Conservation (phyloP, 352 stramenopile genomes). For the Phytophthora pistaciae region DNA sequence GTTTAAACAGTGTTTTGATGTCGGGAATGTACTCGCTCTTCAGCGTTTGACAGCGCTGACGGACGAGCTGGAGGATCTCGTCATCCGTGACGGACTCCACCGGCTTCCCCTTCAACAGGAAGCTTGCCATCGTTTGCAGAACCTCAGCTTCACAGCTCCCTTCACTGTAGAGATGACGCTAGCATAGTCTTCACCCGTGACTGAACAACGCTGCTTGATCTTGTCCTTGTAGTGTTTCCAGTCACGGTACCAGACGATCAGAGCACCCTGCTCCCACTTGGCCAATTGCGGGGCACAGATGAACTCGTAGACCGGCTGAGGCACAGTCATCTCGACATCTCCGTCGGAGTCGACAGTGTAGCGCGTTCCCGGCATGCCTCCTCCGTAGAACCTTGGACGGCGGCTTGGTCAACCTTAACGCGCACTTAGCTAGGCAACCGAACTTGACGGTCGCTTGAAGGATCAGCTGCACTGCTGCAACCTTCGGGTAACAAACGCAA, state of each 20-base stretch:
- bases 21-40: slow-evolving; percentile 29
- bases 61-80: slow-evolving; percentile 19
- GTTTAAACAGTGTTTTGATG: slow-evolving; percentile 20
- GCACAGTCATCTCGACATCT: slow-evolving; percentile 24
- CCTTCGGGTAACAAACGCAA: slow-evolving; percentile 13
- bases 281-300: slow-evolving; percentile 12
- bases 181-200: slow-evolving; percentile 22
- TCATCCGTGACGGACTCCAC: slow-evolving; percentile 16
- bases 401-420: slow-evolving; percentile 1
- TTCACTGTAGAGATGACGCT: slow-evolving; percentile 27
- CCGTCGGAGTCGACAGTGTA: slow-evolving; percentile 21
- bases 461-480: slow-evolving; percentile 9
- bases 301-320: slow-evolving; percentile 25
- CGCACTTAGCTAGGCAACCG: neutral
- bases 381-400: slow-evolving; percentile 14
- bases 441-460: slow-evolving; percentile 2
- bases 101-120: slow-evolving; percentile 20
- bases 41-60: slow-evolving; percentile 11
- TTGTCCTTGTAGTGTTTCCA: slow-evolving; percentile 28
- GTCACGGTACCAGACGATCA: slow-evolving; percentile 25
- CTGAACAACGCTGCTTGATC: slow-evolving; percentile 18
- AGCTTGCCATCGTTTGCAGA: slow-evolving; percentile 23
- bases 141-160: slow-evolving; percentile 16
- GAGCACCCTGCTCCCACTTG: slow-evolving; percentile 15
- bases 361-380: slow-evolving; percentile 14